Base-by-base conservation (phyloP, 257 asterid species). In the Nicotiana attenuata region DNA sequence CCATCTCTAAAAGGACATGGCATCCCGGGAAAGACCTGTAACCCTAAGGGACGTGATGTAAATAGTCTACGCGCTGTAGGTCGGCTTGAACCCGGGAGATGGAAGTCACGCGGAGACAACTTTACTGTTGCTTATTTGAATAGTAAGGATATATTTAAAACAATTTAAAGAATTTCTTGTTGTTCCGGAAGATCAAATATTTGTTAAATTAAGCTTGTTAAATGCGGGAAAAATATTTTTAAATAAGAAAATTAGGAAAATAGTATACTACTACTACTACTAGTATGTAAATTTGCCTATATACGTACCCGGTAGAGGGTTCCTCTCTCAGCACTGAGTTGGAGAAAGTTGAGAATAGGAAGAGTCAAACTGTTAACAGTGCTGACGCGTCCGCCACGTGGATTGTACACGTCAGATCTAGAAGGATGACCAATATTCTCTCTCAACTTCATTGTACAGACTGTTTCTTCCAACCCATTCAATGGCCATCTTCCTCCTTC, bases 311-410 rank as follows among this genome's bases (percentile, higher is more conserved):
- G 63, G 85, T 87, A 83, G 2, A 92, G 90, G 33, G 77, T 64
- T 77, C 92, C 93, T 84, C 86, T 84, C 60, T 86, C 91, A 3
- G 91, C 93, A 65, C 92, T 91, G 22, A 92, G 91, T 5, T 85
- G 86, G 20, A 92, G 86, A 78, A 10, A 35, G 1, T 26, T 67
- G 66, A 92, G 90, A 65, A 90, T 80, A 19, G 95, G 97, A 17
- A 92, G 95, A 63, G 79, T 90, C 24, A 81, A 80, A 84, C 95
- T 81, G 83, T 92, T 92, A 83, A 88, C 85, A 22, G 88, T 56
- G 87, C 82, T 78, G 63, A 92, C 65, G 55, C 89, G 90, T 29
- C 97, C 97, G 0, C 91, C 95, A 0, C 85, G 89, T 1, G 91
- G 93, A 80, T 87, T 89, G 87, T 90, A 92, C 0, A 88, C 31